Evolutionary conservation across 768 basidiomycete species (phyloP).

Genomic region (Boletus sp.): DNA sequence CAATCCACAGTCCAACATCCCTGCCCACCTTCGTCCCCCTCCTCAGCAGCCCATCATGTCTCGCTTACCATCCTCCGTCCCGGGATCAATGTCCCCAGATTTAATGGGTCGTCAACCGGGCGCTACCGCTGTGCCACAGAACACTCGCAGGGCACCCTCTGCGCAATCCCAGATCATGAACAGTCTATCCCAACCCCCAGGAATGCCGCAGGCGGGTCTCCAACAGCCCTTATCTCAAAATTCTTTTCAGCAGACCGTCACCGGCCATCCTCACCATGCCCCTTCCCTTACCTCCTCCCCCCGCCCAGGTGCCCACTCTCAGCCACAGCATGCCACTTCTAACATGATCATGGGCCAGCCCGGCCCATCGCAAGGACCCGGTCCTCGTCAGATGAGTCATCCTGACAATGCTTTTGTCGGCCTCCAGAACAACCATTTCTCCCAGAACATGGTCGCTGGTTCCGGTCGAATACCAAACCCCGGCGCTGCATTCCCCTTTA

Average conservation of each 20-base stretch:
- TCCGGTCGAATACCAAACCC: constrained; percentile 36
- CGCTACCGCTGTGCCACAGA: constrained; percentile 41
- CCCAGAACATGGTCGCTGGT: constrained; percentile 31
- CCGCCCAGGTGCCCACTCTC: constrained; percentile 28
- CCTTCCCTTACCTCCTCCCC: constrained; percentile 32
- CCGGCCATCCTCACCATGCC: constrained; percentile 31
- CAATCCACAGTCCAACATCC: constrained; percentile 44
- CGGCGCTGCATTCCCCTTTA: constrained; percentile 42
- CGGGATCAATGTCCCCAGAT: constrained; percentile 43
- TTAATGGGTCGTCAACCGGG: constrained; percentile 43
- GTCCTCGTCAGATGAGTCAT: constrained; percentile 41
- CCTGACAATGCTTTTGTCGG: constrained; percentile 47
- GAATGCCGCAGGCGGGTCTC: constrained; percentile 29
- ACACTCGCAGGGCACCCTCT: constrained; percentile 43
- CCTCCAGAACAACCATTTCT: constrained; percentile 38
- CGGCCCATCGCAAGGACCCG: constrained; percentile 29
- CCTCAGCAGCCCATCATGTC: constrained; percentile 36
- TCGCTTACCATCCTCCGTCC: constrained; percentile 33
- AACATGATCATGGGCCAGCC: constrained; percentile 33
- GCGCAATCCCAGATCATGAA: constrained; percentile 50
- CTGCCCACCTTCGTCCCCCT: constrained; percentile 35
- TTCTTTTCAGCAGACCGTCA: constrained; percentile 26
- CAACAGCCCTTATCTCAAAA: constrained; percentile 32
- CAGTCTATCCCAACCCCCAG: constrained; percentile 37
- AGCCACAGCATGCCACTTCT: constrained; percentile 27